Base-by-base conservation (phyloP, 805 yeast genomes). In the Candida multigemmis region DNA sequence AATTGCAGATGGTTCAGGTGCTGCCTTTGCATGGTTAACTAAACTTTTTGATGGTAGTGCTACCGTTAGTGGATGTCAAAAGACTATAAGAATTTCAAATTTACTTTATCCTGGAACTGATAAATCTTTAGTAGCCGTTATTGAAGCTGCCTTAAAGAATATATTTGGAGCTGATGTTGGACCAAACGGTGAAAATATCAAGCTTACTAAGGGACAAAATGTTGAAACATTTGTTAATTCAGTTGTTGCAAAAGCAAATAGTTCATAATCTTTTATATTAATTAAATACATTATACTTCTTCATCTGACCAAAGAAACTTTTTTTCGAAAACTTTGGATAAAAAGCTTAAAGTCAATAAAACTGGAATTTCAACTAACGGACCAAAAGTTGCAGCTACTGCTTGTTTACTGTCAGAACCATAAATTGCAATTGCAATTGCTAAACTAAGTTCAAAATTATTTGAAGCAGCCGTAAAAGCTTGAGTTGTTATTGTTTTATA, bases 331-430 rank as follows among this genome's bases (percentile, higher is more conserved):
- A 44, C 53, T 33, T 38, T 50, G 7, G 68, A 60, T 5, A 60
- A 51, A 34, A 55, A 49, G 4, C 61, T 43, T 16, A 67, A 35
- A 1, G 49, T 12, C 28, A 67, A 36, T 21, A 72, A 49, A 6
- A 72, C 59, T 4, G 78, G 78, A 7, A 72, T 72, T 37, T 72
- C 79, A n/a, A 72, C 40, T 19, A 72, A 49, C 1, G 77, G 77
- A 2, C 77, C 78, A 41, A 71, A 67, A 0, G 77, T 70, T 2
- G 77, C 69, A 4, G 79, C 78, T 22, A 72, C 56, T 1, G 76
- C 65, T 39, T 71, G 65, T 27, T 65, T 57, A 31, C 72, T 61
- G 2, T 65, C 68, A 15, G 58, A 47, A 0, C 78, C 78, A 45
- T 68, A 72, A 8, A 68, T 36, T 0, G 74, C 58, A 5, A 67